A percentile compares a stretch with the other conserved stretches of the same genome.
phyloP scores from a whole-genome alignment of 108 stramenopile genomes.

The Mediolabrus comicus region DNA sequence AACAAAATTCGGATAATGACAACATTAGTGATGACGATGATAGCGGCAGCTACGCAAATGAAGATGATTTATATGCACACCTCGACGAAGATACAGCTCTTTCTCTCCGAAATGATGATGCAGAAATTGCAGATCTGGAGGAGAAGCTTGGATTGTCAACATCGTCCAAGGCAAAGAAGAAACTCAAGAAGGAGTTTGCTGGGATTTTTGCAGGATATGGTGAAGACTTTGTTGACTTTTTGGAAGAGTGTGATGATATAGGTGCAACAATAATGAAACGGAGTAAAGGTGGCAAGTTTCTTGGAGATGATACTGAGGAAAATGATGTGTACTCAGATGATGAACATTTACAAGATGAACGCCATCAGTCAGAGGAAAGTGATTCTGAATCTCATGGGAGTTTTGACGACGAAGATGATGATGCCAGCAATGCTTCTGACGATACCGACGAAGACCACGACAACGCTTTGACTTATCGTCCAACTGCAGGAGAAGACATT shows the following conservation, averaged over 20 bases:
- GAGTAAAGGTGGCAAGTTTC: not conserved
- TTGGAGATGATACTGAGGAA: conserved; percentile 9
- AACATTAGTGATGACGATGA: conserved; percentile 10
- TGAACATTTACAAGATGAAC: conserved; percentile 8
- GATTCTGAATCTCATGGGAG: conserved; percentile 24
- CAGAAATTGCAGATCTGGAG: conserved; percentile 46
- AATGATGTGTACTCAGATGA: conserved; percentile 34
- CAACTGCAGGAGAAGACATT: conserved; percentile 89
- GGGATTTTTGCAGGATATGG: conserved; percentile 58
- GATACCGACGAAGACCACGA: conserved; percentile 55
- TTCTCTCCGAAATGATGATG: conserved; percentile 49
- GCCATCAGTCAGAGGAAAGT: conserved; percentile 14
- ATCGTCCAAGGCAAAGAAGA: conserved; percentile 42
- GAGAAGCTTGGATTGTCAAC: conserved; percentile 45
- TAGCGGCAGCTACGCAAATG: conserved; percentile 12
- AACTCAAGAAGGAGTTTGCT: conserved; percentile 37
- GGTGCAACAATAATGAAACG: conserved; percentile 31
- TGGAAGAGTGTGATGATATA: conserved; percentile 69
- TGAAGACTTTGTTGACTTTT: conserved; percentile 80
- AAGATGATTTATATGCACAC: conserved; percentile 38
- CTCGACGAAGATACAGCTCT: conserved; percentile 50
- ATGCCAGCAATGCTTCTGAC: conserved; percentile 13
- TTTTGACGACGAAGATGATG: conserved; percentile 38
- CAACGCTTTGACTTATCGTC: conserved; percentile 75
- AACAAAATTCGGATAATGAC: not conserved